Base-by-base conservation (phyloP, 2,329 filamentous ascomycete species). In the Laburnicola sp. region DNA sequence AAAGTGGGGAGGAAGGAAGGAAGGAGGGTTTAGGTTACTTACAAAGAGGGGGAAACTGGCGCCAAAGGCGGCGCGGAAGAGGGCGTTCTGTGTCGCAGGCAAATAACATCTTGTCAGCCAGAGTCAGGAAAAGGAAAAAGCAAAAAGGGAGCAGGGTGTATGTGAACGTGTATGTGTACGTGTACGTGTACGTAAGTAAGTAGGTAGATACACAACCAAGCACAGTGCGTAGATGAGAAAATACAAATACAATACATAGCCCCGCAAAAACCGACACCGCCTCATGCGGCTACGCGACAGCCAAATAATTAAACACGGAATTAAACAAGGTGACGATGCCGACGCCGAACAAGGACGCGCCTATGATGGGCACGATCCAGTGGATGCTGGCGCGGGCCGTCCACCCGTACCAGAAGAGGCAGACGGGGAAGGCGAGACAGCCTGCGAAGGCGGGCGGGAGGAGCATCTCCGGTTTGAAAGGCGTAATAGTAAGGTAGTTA, bases 291-390 rank as follows among this genome's bases (percentile, higher is more conserved):
- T 75, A 76, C 1, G 70, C 64, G 38, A 73, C 67, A 5, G 65
- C 64, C 0, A 73, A 62, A 50, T 76, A 76, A 55, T 71, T 78
- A 28, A 79, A 67, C 1, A 78, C 71, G 1, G 64, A 65, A 44
- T 77, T 76, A 63, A 78, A 78, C 16, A 79, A 66, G 6, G 77
- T 58, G 53, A 76, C 42, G 1, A 55, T 49, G 32, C 44, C 53
- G 28, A 62, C 28, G 25, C 45, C 51, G 46, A 77, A 76, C 30
- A 67, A 73, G 2, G 56, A 51, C 0, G 68, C 68, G 9, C 65
- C 63, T 37, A 69, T 63, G 34, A 70, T 63, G 9, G 68, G 71
- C 48, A 71, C 53, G 40, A 72, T 69, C 70, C 71, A 73, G 46
- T 71, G 68, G n/a, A n/a, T n/a, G n/a, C n/a, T n/a, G n/a, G n/a